These are phyloP conservation scores for Pleurotus salmoneostramineus DNA, from an alignment of 768 basidiomycete species.

Conservation along the genomic window DNA sequence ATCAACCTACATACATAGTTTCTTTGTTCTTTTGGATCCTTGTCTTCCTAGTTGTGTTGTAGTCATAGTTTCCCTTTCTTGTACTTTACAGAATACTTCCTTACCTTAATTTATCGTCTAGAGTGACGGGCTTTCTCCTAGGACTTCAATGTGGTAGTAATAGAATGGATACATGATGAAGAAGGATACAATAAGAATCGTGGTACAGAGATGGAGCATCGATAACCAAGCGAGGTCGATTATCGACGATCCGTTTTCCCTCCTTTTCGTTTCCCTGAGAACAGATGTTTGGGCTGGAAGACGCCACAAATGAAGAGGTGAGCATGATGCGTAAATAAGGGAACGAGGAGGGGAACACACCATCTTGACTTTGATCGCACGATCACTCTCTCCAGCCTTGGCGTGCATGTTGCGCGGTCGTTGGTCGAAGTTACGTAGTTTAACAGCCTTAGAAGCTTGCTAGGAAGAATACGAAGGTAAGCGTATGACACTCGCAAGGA, in stretches of 20 bases:
- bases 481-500: background rate
- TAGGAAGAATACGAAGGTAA: constrained; percentile 19
- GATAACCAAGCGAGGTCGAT: constrained; percentile 12
- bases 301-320: constrained; percentile 7
- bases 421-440: constrained; percentile 84
- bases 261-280: constrained; percentile 77
- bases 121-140: constrained; percentile 1
- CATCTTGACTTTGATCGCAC: constrained; percentile 80
- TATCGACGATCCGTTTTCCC: constrained; percentile 81
- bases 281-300: constrained; percentile 79
- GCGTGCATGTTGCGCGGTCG: constrained; percentile 84
- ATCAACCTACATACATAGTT: background rate
- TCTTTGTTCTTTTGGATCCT: background rate
- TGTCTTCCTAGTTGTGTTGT: background rate
- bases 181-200: background rate
- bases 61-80: background rate
- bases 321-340: background rate
- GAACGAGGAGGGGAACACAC: constrained; percentile 33
- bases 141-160: background rate
- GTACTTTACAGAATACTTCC: background rate
- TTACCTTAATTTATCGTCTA: constrained; percentile 5
- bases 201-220: constrained; percentile 4
- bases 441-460: constrained; percentile 79
- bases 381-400: constrained; percentile 88
- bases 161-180: constrained; percentile 4